Conservation (phyloP, 768 basidiomycete species). For the Auriscalpium microsporum region DNA sequence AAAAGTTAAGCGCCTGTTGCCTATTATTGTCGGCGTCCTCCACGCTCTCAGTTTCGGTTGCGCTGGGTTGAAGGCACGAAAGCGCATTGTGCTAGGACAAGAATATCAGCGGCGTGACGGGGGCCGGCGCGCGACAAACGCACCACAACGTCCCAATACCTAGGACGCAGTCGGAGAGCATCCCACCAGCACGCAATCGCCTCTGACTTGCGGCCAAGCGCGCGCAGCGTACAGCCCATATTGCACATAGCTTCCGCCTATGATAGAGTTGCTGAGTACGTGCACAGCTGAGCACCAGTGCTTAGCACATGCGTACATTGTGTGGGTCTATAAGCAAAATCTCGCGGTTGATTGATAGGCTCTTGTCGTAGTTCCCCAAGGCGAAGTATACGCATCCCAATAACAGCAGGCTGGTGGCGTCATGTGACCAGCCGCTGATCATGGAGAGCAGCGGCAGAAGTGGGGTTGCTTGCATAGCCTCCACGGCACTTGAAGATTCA, state of each 20-base stretch:
- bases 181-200: constrained; percentile 34
- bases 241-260: constrained; percentile 36
- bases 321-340: constrained; percentile 23
- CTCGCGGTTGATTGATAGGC: constrained; percentile 24
- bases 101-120: neutral
- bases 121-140: neutral
- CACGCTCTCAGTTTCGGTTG: neutral
- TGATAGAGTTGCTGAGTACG: neutral
- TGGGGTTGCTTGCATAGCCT: neutral
- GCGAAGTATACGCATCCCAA: constrained; percentile 29
- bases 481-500: neutral
- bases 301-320: constrained; percentile 13
- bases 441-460: constrained; percentile 19
- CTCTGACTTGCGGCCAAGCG: constrained; percentile 23
- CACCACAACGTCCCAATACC: constrained; percentile 28
- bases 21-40: neutral
- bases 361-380: constrained; percentile 23
- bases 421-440: constrained; percentile 25
- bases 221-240: constrained; percentile 29
- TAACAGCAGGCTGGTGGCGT: constrained; percentile 27
- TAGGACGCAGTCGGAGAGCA: constrained; percentile 25
- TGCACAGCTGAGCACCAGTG: neutral
- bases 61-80: constrained; percentile 20
- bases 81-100: constrained; percentile 24
- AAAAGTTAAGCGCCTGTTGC: neutral